Conservation (phyloP, 331 rosid genomes). For the Saraca asoca region DNA sequence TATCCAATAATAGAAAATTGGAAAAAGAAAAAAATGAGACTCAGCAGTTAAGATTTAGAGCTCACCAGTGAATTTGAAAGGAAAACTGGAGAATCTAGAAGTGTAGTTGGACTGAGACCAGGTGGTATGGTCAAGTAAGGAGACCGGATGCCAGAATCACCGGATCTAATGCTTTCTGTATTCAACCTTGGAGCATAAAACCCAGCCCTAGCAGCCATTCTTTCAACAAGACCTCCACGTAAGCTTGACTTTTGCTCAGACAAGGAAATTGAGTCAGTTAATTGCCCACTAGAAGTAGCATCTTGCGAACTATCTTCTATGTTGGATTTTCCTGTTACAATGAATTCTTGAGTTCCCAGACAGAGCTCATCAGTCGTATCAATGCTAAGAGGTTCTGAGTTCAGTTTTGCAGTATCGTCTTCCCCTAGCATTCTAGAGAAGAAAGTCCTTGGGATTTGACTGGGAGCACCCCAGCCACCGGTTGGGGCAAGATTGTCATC, state of each 20-base stretch:
- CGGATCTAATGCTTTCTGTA: constrained; percentile 81
- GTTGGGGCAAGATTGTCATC: constrained; percentile 66
- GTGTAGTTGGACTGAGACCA: constrained; percentile 95
- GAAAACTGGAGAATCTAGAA: constrained; percentile 91
- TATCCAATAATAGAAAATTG: constrained; percentile 14
- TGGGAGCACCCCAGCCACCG: constrained; percentile 76
- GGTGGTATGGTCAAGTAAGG: constrained; percentile 87
- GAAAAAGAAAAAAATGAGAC: constrained; percentile 1
- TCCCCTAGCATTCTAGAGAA: constrained; percentile 70
- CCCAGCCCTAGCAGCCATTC: constrained; percentile 94
- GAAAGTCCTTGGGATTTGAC: constrained; percentile 71
- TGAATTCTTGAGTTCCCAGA: constrained; percentile 42
- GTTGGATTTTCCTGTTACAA: constrained; percentile 24
- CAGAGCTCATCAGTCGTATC: constrained; percentile 51
- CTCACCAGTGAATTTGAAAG: constrained; percentile 87
- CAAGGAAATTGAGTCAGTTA: constrained; percentile 37
- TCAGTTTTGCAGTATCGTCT: constrained; percentile 51
- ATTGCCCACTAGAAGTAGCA: constrained; percentile 42
- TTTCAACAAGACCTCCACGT: constrained; percentile 75
- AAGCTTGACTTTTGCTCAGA: constrained; percentile 49
- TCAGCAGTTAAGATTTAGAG: constrained; percentile 4
- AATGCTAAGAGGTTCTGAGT: constrained; percentile 46
- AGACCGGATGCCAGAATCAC: constrained; percentile 67
- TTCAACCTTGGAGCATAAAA: constrained; percentile 95
- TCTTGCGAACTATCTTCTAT: constrained; percentile 37